Conservation (phyloP, 1,139 yeast genomes). For the Sugiyamaella xylanicola region DNA sequence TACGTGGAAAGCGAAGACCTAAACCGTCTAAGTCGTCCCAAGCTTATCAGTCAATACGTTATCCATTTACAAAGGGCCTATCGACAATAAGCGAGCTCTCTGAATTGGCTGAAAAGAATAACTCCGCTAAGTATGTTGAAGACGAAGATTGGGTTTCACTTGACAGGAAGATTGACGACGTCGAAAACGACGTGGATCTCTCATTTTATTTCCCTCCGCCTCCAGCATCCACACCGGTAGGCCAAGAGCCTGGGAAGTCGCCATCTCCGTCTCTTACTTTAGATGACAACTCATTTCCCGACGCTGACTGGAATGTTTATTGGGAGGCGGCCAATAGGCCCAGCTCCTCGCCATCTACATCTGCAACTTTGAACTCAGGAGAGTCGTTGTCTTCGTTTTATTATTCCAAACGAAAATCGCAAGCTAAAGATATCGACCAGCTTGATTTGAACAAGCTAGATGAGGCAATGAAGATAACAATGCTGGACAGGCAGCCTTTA, state of each 20-base stretch:
- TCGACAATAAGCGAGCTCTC: constrained; percentile 11
- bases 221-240: constrained; percentile 15
- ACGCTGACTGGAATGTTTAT: constrained; percentile 9
- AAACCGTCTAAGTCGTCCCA: background rate
- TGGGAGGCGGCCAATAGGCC: constrained; percentile 2
- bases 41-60: background rate
- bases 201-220: constrained; percentile 15
- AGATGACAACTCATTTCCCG: background rate
- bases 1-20: background rate
- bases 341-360: constrained; percentile 1
- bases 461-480: constrained; percentile 20
- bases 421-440: background rate
- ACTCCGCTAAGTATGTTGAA: constrained; percentile 2
- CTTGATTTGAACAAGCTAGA: constrained; percentile 16
- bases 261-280: background rate
- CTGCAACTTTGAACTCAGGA: constrained; percentile 9
- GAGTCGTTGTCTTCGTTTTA: constrained; percentile 5
- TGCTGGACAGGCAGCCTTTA: constrained; percentile 19
- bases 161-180: background rate
- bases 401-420: background rate
- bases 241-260: constrained; percentile 4
- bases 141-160: constrained; percentile 8
- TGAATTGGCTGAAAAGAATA: background rate
- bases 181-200: background rate
- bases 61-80: constrained; percentile 12